Evolutionary conservation across 768 basidiomycete genomes (phyloP), one percentile per base, ranked within the genome.

Genomic region (Imleria badia): DNA sequence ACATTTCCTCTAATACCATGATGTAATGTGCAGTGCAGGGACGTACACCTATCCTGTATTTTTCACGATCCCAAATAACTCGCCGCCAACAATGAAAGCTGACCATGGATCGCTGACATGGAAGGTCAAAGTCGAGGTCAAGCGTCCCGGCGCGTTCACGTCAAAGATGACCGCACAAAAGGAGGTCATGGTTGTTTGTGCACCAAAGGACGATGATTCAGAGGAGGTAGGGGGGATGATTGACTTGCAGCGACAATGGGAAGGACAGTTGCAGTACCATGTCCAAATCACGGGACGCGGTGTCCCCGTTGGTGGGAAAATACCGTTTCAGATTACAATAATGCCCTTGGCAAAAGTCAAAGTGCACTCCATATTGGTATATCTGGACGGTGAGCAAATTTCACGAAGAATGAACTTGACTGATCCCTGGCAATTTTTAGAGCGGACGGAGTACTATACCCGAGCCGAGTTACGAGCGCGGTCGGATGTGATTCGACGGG

Each of bases 1-100:
- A 70, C 29, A 43, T 20, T 23, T 36, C 40, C 33, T 49, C 23
- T 48, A 26, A 31, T 35, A 9, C 11, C 13, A 17, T 54, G 31
- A 61, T 88, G 89, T 17, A 93, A 96, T 26, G 15, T n/a, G 40
- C 10, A 38, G 20, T 55, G 31, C 61, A 91, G 94, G 94, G 19
- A 89, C 85, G 6, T 98, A 98, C 68, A 92, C 88, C 17, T 98
- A 93, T 71, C 96, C 96, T 3, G 89, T 99, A 64, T 90, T 90
- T 14, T 94, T 98, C 69, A 78, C 85, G 17, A 85, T 99, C 51
- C 92, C 96, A 1, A 77, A 83, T 6, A 79, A 82, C 54, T 78
- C 87, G 4, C 93, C 94, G 3, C 91, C 96, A 3, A 84, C 86
- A 0, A 75, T 95, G 58, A 76, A 78, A 40, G 86, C 86, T 56